Percentiles rank a stretch among this genome's conserved stretches.
These are phyloP conservation scores for Austropuccinia psidii DNA, from an alignment of 1,284 basidiomycete species.

Conservation along the genomic window DNA sequence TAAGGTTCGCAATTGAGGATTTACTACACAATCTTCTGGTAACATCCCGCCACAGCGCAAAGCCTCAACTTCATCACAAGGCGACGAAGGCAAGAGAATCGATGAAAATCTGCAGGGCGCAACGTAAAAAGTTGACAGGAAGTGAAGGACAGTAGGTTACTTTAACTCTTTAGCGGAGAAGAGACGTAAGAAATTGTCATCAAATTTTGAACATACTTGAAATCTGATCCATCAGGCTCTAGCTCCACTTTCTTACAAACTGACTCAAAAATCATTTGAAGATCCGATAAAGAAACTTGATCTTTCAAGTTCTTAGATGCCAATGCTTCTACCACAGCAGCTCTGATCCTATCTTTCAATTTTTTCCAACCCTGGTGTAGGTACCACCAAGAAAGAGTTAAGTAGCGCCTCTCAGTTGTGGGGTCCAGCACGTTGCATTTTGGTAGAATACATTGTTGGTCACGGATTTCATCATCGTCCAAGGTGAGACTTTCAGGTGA, in stretches of 20 bases:
- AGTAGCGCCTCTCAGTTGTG: slow-evolving; percentile 65
- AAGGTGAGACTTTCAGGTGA: background rate
- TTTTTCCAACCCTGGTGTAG: slow-evolving; percentile 69
- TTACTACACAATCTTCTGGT: slow-evolving; percentile 40
- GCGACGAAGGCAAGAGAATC: slow-evolving; percentile 53
- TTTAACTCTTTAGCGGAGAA: background rate
- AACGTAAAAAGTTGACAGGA: background rate
- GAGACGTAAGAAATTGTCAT: background rate
- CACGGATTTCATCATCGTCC: background rate
- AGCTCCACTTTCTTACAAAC: slow-evolving; percentile 64
- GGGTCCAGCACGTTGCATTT: slow-evolving; percentile 48
- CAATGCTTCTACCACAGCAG: slow-evolving; percentile 64
- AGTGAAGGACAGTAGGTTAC: background rate
- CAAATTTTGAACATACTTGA: slow-evolving; percentile 6
- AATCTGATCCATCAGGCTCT: slow-evolving; percentile 38
- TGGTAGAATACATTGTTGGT: slow-evolving; percentile 43
- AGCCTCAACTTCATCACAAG: slow-evolving; percentile 61
- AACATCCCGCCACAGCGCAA: slow-evolving; percentile 52
- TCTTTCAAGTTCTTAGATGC: slow-evolving; percentile 67
- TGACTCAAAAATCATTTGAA: slow-evolving; percentile 61
- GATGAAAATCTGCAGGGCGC: background rate
- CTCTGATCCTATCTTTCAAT: slow-evolving; percentile 64
- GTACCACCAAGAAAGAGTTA: slow-evolving; percentile 80
- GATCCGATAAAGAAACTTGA: slow-evolving; percentile 60
- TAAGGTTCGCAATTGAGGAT: slow-evolving; percentile 57